Evolutionary conservation across 139 green algal genomes (phyloP), one percentile per base, ranked within the genome.

Genomic region (Picochlorum sp.): DNA sequence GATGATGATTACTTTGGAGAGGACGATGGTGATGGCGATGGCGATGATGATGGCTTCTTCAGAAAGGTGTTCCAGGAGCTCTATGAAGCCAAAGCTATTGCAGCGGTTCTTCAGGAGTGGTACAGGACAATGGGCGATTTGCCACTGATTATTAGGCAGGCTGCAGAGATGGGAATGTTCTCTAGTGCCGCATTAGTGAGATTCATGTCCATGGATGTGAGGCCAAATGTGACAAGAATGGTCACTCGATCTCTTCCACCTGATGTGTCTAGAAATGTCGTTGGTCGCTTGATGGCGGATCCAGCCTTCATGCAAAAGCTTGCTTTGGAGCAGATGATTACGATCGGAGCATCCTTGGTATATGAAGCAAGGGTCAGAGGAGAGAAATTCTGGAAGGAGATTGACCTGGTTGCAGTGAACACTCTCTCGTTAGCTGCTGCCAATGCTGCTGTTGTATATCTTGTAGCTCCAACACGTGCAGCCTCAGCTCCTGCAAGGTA

Each of bases 271-370:
- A 82, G 90, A 10, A 85, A 85, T 41, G 90, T 98, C 65, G 85
- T 98, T 44, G 93, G 93, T 45, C 81, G 92, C 45, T 65, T 96
- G 7, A 97, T 98, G 90, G 93, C 88, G 9, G 93, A 98, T 76
- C 92, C 93, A 0, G 91, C 84, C 1, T 98, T 98, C 64, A 76
- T 92, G 37, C 87, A 93, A 46, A 98, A 98, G 84, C 61, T 97
- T 61, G 59, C 75, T 3, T 73, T 96, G 47, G 93, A 98, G 80
- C 82, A 92, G 67, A 37, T 69, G 3, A 73, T 98, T 44, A 89
- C 91, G 13, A 74, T 90, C 21, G 57, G 41, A 16, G 60, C 26
- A 14, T 84, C 69, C 38, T 68, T 97, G 49, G 56, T 69, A 23
- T 96, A 92, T 69, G 93, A 98, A 75, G 66, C 67, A 14, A 76